Base-by-base conservation (phyloP, 371 early-diverging fungal genomes). In the Rhizopus microsporus region DNA sequence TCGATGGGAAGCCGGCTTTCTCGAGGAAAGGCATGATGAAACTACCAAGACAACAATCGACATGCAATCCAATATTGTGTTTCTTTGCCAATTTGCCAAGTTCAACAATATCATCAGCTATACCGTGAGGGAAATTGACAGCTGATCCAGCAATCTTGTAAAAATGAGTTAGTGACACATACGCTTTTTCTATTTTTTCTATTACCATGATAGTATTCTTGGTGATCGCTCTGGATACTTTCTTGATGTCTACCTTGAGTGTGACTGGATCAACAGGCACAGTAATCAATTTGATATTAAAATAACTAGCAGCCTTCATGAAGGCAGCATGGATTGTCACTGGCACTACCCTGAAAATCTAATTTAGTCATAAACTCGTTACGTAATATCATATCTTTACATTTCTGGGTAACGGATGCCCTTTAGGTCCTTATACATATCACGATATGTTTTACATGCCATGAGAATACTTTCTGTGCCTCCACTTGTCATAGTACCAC, bases 11-110 rank as follows among this genome's bases (percentile, higher is more conserved):
- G 32, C 95, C 97, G 17, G 96, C 94, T 68, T 93, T 89, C 62
- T 92, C 92, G 34, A 94, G 81, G 78, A 93, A 96, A 2, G 98
- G 95, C 65, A 96, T 88, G 57, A 98, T 78, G 64, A 98, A 98
- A 59, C 93, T 90, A n/a, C 98, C 98, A 31, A 97, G 84, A 71
- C 98, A 98, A 71, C 93, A 91, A 72, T 98, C 98, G 10, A 98
- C 91, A 65, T 98, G 98, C 63, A 96, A 72, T 3, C 93, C 93
- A 63, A 96, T 84, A 38, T 87, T 81, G 75, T 90, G 74, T 65
- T 89, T 87, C 54, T 81, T 68, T 3, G 97, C 98, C n/a, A 98
- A 65, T 59, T 78, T 71, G 23, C 89, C 88, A 34, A 98, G 74
- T 0, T 82, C 88, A 33, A 79, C 85, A 55, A 98, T 92, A 72